A percentile compares a stretch with the other conserved stretches of the same genome.
Conservation (phyloP, 169 alveolate species). For the Perkinsus marinus region DNA sequence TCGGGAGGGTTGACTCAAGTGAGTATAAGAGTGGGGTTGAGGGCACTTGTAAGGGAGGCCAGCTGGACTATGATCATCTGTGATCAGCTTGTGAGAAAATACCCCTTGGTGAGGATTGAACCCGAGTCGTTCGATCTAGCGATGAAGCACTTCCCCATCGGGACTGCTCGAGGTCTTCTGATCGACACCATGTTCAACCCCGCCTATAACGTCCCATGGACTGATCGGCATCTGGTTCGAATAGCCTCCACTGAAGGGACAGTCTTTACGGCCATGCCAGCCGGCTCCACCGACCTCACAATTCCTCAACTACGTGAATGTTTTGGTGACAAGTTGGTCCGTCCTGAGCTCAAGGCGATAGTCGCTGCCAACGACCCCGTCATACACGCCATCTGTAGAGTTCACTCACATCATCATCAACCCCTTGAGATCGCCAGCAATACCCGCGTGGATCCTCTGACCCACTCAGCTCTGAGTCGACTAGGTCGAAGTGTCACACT, state of each 20-base stretch:
- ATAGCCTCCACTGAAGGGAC: not conserved
- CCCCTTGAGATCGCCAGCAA: not conserved
- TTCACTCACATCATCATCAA: not conserved
- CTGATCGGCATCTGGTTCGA: not conserved
- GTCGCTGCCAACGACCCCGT: not conserved
- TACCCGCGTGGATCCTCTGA: not conserved
- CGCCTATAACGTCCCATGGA: not conserved
- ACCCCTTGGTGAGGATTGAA: not conserved
- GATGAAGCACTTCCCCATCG: not conserved
- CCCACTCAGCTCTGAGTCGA: not conserved
- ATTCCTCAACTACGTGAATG: not conserved
- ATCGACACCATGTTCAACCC: not conserved
- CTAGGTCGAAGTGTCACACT: not conserved
- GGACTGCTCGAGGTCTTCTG: not conserved
- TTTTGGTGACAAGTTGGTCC: not conserved
- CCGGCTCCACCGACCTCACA: not conserved
- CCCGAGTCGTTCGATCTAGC: not conserved
- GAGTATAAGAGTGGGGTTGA: not conserved
- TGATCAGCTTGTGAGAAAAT: not conserved
- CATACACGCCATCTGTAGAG: not conserved
- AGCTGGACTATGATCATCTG: not conserved
- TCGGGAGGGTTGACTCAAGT: not conserved
- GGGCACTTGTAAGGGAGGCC: not conserved
- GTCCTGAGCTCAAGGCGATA: not conserved
- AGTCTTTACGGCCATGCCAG: not conserved